Base-by-base conservation (phyloP, 2,329 filamentous ascomycete species). In the Basipetospora chlamydospora region DNA sequence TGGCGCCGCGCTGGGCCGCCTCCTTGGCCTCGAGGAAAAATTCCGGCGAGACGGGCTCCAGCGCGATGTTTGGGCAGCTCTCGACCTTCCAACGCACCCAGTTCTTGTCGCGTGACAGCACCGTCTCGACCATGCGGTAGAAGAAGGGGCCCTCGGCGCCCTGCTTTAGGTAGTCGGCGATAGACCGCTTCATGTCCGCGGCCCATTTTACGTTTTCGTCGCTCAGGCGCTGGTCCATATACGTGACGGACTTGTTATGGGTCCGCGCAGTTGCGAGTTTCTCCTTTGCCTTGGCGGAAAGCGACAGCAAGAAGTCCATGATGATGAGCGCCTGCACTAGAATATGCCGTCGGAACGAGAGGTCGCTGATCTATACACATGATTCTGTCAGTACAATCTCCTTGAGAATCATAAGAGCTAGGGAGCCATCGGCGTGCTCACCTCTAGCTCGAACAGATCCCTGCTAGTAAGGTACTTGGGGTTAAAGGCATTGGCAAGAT, bases 61-160 rank as follows among this genome's bases (percentile, higher is more conserved):
- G 72, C 50, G 87, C 77, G 49, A 99, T 96, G 5, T 80, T 73
- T 17, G 85, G 84, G 53, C 90, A 98, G 46, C 79, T 84, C 54
- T 95, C 86, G 41, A 88, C 79, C 60, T 99, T 99, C 90, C 90
- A 99, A 43, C 86, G 80, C 30, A 92, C 86, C 92, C 92, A 98
- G 53, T 96, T 95, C 63, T 95, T 96, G 57, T 99, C 90, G 43
- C 90, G 73, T 17, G 85, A 84, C 21, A 98, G 72, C 22, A 98
- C 88, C 10, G 87, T 96, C 54, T 96, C 88, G 22, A 98, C 86
- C 74, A 96, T 93, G 26, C 90, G 80, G 58, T 86, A 81, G 57
- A 96, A 98, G 57, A 93, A 93, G 44, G 84, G 82, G 21, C 90
- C 90, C 49, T 93, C 87, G 28, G 67, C 61, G 15, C 83, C 83